Conservation (phyloP, 2,329 filamentous ascomycete species). For the Teratosphaeriaceae sp. region DNA sequence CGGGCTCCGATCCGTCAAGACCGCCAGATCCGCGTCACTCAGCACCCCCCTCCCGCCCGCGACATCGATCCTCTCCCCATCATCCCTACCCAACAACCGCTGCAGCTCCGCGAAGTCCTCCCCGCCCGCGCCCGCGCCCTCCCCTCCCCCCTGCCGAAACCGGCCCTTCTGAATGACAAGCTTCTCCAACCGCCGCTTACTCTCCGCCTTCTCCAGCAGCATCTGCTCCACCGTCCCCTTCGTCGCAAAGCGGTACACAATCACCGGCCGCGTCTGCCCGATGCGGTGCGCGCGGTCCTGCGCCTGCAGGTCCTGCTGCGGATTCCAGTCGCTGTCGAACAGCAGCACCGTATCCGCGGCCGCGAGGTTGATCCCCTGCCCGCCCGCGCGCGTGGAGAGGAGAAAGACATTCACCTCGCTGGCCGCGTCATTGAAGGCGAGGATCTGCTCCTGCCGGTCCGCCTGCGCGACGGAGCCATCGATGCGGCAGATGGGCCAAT, state of each 20-base stretch:
- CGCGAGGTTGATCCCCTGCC: constrained; percentile 94
- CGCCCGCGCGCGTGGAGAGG: constrained; percentile 86
- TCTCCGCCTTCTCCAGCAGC: constrained; percentile 78
- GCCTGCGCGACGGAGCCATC: constrained; percentile 78
- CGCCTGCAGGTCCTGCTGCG: constrained; percentile 95
- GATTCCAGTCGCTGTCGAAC: constrained; percentile 96
- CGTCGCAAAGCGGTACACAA: constrained; percentile 90
- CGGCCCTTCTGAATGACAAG: constrained; percentile 92
- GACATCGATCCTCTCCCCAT: constrained; percentile 58
- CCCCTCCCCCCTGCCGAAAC: constrained; percentile 56
- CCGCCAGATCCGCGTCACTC: constrained; percentile 66
- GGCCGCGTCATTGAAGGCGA: constrained; percentile 63
- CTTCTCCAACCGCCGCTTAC: constrained; percentile 87
- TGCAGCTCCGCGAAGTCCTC: constrained; percentile 44
- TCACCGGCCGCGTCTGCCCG: constrained; percentile 83
- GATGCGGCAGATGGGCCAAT: constrained; percentile 76
- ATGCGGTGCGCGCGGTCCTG: constrained; percentile 96
- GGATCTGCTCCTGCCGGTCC: constrained; percentile 79
- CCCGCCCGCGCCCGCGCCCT: too few relatives aligned
- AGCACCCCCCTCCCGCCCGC: constrained; percentile 58
- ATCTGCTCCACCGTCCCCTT: constrained; percentile 89
- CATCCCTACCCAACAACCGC: constrained; percentile 50
- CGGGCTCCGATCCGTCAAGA: constrained; percentile 68
- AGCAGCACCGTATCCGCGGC: constrained; percentile 97
- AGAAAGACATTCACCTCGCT: constrained; percentile 72